Evolutionary conservation across 805 yeast species (phyloP), one percentile per base, ranked within the genome.

Genomic region (Myxozyma lipomycoides): DNA sequence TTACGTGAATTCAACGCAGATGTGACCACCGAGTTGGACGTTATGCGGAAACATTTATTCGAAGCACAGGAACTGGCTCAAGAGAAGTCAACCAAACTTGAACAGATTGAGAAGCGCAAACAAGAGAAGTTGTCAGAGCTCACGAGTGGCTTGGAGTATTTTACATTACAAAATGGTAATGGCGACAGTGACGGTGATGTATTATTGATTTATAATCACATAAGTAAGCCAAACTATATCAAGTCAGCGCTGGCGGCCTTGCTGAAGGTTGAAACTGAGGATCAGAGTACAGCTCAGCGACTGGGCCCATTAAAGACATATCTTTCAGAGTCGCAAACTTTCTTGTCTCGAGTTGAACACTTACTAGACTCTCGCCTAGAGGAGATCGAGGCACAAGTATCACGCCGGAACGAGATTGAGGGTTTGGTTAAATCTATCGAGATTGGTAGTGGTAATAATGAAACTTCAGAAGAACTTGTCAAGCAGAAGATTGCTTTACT

Each of bases 1-100:
- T 45, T 59, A 36, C 41, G 43, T 12, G 60, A 58, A 21, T 45
- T 46, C 2, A 58, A 59, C 41, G 46, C 52, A 1, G 62, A 59
- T 36, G 26, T 59, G 12, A 42, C 56, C 17, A 43, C 56, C 2
- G 59, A 56, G n/a, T 54, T 59, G 9, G 60, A 58, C 18, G 37
- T 15, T 21, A 48, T 46, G 10, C 45, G 52, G 24, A 52, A 45
- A 30, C 53, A 51, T 28, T 38, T 59, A 12, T 38, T 45, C 21
- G 61, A 56, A 7, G 43, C 50, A 1, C 40, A 43, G 19, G 19
- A 39, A 18, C 48, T 38, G 35, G 43, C 36, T 5, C 48, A 46
- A 30, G 48, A 45, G 49, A 28, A 21, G 21, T 23, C 21, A 15
- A 28, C 21, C 18, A 39, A 25, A 23, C 52, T 40, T 36, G 55